A percentile compares a stretch with the other conserved stretches of the same genome.
Conservation (phyloP, 2,329 filamentous ascomycete genomes). For the Trichoderma hamatum region DNA sequence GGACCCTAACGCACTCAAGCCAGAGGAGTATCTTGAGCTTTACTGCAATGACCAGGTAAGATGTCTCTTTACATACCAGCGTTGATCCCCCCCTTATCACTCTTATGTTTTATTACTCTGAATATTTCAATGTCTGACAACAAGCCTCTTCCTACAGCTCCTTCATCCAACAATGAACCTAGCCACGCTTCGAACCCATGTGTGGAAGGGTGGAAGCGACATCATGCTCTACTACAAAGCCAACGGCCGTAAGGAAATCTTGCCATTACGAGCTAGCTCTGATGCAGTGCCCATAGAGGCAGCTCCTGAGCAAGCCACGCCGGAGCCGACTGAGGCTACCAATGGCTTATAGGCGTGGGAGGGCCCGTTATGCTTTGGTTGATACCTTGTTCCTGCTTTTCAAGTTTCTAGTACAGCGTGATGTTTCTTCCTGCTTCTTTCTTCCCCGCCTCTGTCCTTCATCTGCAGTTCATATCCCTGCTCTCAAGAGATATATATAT, state of each 20-base stretch:
- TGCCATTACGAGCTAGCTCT: background rate
- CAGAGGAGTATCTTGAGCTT: slow-evolving; percentile 92
- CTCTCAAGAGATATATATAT: background rate
- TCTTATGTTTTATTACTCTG: background rate
- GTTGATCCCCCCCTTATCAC: too few species aligned
- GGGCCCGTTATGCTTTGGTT: background rate
- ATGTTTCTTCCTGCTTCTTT: background rate
- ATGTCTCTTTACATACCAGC: too few species aligned
- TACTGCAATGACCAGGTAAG: slow-evolving; percentile 91
- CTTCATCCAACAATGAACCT: slow-evolving; percentile 85
- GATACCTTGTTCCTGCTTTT: background rate
- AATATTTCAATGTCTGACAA: slow-evolving; percentile 5
- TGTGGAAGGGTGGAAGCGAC: slow-evolving; percentile 96
- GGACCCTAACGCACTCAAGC: slow-evolving; percentile 65
- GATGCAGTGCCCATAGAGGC: background rate
- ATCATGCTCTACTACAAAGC: slow-evolving; percentile 88
- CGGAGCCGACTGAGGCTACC: slow-evolving; percentile 5
- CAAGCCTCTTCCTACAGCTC: slow-evolving; percentile 46
- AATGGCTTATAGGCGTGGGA: slow-evolving; percentile 10
- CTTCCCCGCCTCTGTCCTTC: background rate
- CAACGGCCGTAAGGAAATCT: slow-evolving; percentile 76
- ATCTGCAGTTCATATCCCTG: background rate
- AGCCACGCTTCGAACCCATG: slow-evolving; percentile 85
- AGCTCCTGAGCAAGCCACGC: background rate
- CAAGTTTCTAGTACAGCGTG: slow-evolving; percentile 10